Evolutionary conservation across 2,329 filamentous ascomycete species (phyloP), one percentile per base, ranked within the genome.

Genomic region (Colletotrichum shisoi): DNA sequence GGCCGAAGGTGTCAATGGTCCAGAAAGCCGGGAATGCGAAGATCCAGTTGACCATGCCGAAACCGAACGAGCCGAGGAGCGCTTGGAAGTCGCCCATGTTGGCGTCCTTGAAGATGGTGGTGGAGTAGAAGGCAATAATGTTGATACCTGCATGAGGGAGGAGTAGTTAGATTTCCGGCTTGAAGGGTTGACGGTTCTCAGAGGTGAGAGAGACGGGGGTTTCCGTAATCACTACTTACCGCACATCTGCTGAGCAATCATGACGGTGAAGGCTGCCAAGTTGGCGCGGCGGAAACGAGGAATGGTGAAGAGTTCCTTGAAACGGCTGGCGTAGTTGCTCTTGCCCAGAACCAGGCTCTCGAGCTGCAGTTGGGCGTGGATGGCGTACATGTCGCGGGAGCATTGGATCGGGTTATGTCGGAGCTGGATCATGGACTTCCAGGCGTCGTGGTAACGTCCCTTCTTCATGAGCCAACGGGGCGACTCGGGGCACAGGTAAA

Each of bases 221-320:
- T 9, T 34, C 31, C 31, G 31, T 34, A 9, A 34, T 9, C 31
- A 42, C 5, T 15, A 67, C 67, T 76, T 44, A 76, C 85, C 66
- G 71, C 88, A 90, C 84, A 91, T 88, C 76, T 91, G 88, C 76
- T 91, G 89, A 0, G 87, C 88, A 72, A 91, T 88, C 92, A 96
- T 96, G 71, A 94, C 91, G 1, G 88, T 87, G 70, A 89, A 91
- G 0, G 91, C 90, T 6, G 92, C 92, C 37, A 91, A 82, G 3
- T 89, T 94, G 3, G 93, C 93, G 46, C 89, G 85, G 15, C 89
- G 85, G 12, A 91, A 81, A 53, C 90, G 85, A 1, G 90, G 88
- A 63, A 92, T 84, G 12, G 87, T 90, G 73, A 92, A 90, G 1
- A 90, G 79, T 73, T 92, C 85, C 44, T 83, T 71, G 70, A 92